phyloP scores from a whole-genome alignment of 768 basidiomycete species.

The Lanmaoa pseudosensibilis region DNA sequence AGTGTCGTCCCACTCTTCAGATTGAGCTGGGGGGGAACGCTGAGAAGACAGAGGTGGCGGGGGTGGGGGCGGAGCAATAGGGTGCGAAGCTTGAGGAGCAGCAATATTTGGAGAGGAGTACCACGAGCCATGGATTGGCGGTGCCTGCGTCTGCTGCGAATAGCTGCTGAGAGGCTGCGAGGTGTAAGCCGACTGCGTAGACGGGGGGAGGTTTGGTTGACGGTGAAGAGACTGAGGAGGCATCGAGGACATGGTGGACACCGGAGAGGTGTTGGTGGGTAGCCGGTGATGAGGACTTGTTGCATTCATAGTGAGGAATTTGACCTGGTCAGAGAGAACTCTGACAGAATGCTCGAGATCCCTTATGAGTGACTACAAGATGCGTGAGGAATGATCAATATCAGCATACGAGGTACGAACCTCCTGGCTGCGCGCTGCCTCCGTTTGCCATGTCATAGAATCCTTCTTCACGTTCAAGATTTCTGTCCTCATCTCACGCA shows the following conservation, averaged over 20 bases:
- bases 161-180: constrained; percentile 35
- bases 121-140: constrained; percentile 47
- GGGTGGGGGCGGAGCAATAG: constrained; percentile 63
- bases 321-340: constrained; percentile 76
- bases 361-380: constrained; percentile 62
- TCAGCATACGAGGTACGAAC: constrained; percentile 39
- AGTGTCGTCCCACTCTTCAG: constrained; percentile 83
- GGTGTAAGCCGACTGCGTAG: constrained; percentile 37
- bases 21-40: constrained; percentile 52
- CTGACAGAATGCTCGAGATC: constrained; percentile 81
- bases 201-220: constrained; percentile 35
- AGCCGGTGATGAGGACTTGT: constrained; percentile 37
- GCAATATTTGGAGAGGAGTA: constrained; percentile 60
- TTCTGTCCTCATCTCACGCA: constrained; percentile 73
- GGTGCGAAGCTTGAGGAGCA: constrained; percentile 81
- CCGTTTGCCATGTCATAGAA: constrained; percentile 77
- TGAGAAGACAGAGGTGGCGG: constrained; percentile 41
- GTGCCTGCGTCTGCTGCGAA: constrained; percentile 33
- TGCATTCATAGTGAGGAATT: constrained; percentile 66
- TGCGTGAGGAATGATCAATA: constrained; percentile 6
- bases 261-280: constrained; percentile 34
- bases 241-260: constrained; percentile 39
- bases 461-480: constrained; percentile 78
- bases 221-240: constrained; percentile 35
- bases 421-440: constrained; percentile 76